These are phyloP conservation scores for Aspergillus indologenus DNA, from an alignment of 495 filamentous ascomycete genomes.

Conservation along the genomic window DNA sequence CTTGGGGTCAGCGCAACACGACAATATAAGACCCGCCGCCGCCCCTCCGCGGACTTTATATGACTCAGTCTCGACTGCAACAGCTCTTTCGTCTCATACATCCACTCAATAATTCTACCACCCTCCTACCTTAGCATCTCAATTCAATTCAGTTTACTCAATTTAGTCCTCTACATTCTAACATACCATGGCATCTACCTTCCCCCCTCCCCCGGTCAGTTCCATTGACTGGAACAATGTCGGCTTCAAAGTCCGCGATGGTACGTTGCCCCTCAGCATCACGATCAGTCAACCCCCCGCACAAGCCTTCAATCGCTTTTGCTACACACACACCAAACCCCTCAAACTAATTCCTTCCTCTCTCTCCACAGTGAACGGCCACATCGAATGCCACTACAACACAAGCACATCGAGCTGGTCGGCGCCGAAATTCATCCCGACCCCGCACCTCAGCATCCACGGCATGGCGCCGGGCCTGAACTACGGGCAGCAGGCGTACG, in stretches of 20 bases:
- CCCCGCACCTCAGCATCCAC: constrained; percentile 79
- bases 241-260: constrained; percentile 87
- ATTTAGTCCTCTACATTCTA: not conserved
- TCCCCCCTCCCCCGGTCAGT: constrained; percentile 76
- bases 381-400: constrained; percentile 36
- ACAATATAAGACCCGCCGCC: too few species aligned
- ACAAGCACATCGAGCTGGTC: constrained; percentile 60
- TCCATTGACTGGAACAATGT: constrained; percentile 78
- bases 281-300: too few species aligned
- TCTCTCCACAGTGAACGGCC: constrained; percentile 30
- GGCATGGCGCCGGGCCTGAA: constrained; percentile 89
- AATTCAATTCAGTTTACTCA: too few species aligned
- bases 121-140: not conserved
- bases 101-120: too few species aligned
- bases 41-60: too few species aligned
- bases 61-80: too few species aligned
- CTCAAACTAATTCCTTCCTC: not conserved
- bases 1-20: too few species aligned
- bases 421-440: constrained; percentile 64
- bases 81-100: too few species aligned
- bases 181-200: constrained; percentile 32
- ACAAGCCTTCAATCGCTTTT: too few species aligned
- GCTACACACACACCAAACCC: not conserved
- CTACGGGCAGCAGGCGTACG: constrained; percentile 92
- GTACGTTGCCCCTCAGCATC: constrained; percentile 39